Evolutionary conservation across 1,284 basidiomycete genomes (phyloP).

Genomic region (Butyriboletus appendiculatus): DNA sequence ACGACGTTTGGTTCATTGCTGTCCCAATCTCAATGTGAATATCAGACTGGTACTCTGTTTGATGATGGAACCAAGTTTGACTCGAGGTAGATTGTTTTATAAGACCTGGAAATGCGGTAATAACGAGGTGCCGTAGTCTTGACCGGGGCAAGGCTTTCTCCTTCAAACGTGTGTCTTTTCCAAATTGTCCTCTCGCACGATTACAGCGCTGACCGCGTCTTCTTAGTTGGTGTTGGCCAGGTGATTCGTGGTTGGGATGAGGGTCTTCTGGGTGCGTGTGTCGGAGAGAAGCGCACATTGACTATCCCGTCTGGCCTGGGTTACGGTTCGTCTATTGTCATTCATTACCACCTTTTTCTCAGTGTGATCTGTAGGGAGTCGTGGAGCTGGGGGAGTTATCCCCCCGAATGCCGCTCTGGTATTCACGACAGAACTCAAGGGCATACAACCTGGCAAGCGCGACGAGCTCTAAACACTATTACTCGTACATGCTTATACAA

Average conservation of each 20-base stretch:
- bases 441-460: constrained; percentile 42
- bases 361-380: constrained; percentile 52
- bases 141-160: constrained; percentile 70
- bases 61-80: constrained; percentile 81
- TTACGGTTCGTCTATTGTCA: constrained; percentile 64
- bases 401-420: constrained; percentile 84
- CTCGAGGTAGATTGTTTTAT: constrained; percentile 56
- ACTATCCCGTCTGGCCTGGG: constrained; percentile 79
- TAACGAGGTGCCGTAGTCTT: constrained; percentile 39
- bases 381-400: constrained; percentile 78
- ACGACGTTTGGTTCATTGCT: neutral
- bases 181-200: neutral
- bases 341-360: neutral
- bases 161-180: constrained; percentile 56
- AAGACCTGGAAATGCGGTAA: neutral
- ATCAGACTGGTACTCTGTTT: constrained; percentile 72
- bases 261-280: constrained; percentile 83
- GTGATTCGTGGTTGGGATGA: constrained; percentile 86
- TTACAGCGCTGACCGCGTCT: constrained; percentile 2
- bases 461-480: constrained; percentile 39
- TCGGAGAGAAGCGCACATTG: constrained; percentile 89
- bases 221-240: constrained; percentile 72
- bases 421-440: constrained; percentile 85
- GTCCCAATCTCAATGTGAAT: constrained; percentile 1
- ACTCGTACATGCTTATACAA: neutral